phyloP scores from a whole-genome alignment of 495 filamentous ascomycete genomes.

The Neurospora cerealis region DNA sequence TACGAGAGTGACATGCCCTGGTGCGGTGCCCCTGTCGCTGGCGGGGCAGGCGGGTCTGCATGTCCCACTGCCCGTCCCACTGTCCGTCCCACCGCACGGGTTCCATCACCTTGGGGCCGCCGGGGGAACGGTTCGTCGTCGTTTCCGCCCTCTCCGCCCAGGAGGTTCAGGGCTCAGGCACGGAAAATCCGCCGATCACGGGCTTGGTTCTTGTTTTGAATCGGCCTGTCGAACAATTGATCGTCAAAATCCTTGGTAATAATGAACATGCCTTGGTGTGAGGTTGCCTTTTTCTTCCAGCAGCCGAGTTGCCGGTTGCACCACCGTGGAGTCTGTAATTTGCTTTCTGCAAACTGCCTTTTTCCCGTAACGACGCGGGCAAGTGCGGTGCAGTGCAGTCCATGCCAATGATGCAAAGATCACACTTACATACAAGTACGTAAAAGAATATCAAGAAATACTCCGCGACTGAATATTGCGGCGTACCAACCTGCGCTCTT shows the following conservation, averaged over 20 bases:
- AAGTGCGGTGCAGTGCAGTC: not conserved
- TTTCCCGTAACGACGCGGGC: not conserved
- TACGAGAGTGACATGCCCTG: not conserved
- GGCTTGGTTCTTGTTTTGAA: not conserved
- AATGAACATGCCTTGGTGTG: not conserved
- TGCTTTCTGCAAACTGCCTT: not conserved
- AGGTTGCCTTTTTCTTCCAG: not conserved
- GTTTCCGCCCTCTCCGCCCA: not conserved
- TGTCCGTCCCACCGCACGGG: not conserved
- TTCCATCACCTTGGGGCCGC: not conserved
- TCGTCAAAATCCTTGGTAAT: not conserved
- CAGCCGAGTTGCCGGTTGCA: not conserved
- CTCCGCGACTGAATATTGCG: not conserved
- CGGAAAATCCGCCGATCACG: not conserved
- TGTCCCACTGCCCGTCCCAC: not conserved
- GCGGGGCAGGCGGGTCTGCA: not conserved
- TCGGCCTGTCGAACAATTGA: not conserved
- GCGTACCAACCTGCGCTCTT: not conserved
- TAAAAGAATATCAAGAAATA: not conserved
- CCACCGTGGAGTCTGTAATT: not conserved
- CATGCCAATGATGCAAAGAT: not conserved
- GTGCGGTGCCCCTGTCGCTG: not conserved
- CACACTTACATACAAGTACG: not conserved
- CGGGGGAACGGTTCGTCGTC: not conserved
- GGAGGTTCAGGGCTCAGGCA: not conserved